A percentile compares a stretch with the other conserved stretches of the same genome.
These are phyloP conservation scores for Blumeria graminis DNA, from an alignment of 2,329 filamentous ascomycete species.

Conservation along the genomic window DNA sequence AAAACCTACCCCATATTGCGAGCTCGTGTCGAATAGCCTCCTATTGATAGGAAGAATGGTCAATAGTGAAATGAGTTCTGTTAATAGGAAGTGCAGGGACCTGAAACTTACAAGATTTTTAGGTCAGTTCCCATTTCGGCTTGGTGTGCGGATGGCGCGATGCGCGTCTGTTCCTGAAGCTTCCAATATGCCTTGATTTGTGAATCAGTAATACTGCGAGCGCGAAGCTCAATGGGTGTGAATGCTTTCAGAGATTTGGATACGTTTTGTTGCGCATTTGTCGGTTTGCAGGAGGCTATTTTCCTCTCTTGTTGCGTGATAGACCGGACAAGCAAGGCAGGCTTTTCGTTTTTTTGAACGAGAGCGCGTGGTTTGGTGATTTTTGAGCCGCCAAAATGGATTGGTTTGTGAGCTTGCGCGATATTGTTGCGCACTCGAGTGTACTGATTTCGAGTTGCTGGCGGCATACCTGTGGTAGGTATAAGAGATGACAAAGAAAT, in stretches of 20 bases:
- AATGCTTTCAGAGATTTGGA: slow-evolving; percentile 17
- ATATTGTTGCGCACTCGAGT: too few relatives aligned
- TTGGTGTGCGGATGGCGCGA: slow-evolving; percentile 54
- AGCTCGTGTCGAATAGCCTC: slow-evolving; percentile 54
- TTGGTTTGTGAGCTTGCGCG: slow-evolving; percentile 23
- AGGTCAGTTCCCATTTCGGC: slow-evolving; percentile 45
- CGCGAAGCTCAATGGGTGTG: slow-evolving; percentile 28
- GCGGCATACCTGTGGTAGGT: too few relatives aligned
- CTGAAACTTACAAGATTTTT: slow-evolving; percentile 37
- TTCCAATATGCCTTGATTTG: slow-evolving; percentile 62
- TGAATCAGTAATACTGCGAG: slow-evolving; percentile 37
- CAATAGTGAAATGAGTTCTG: neutral
- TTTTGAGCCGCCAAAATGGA: slow-evolving; percentile 33
- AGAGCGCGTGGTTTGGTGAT: slow-evolving; percentile 29
- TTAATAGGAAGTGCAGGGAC: neutral
- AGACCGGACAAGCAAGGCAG: neutral
- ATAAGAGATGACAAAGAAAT: too few relatives aligned
- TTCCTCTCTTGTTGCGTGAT: slow-evolving; percentile 2
- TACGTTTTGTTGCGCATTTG: slow-evolving; percentile 8
- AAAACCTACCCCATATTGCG: slow-evolving; percentile 63
- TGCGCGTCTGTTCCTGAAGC: slow-evolving; percentile 41
- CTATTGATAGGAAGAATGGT: neutral
- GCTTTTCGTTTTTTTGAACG: slow-evolving; percentile 4
- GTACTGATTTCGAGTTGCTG: too few relatives aligned
- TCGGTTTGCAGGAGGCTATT: slow-evolving; percentile 5